Conservation (phyloP, 768 basidiomycete species). For the Rhodotorula kratochvilovae region DNA sequence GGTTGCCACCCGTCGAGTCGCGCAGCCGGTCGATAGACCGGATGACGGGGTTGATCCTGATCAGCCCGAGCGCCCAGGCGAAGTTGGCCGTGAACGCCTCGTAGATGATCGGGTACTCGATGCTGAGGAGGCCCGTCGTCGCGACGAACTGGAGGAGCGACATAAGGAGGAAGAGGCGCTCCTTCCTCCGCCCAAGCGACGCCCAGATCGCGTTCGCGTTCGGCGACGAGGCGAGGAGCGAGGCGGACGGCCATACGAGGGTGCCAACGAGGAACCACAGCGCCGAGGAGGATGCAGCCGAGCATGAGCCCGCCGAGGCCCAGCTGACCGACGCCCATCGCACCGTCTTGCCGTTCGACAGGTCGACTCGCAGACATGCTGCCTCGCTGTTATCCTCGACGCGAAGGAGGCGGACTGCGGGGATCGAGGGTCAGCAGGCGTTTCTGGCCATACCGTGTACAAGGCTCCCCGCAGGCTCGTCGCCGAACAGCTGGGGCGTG, state of each 20-base stretch:
- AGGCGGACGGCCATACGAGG: constrained; percentile 51
- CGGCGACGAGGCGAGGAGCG: constrained; percentile 21
- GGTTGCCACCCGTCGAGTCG: constrained; percentile 69
- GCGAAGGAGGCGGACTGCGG: constrained; percentile 26
- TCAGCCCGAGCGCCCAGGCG: constrained; percentile 76
- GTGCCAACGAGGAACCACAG: constrained; percentile 50
- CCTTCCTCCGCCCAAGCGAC: constrained; percentile 29
- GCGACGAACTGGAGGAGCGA: constrained; percentile 81
- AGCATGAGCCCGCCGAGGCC: constrained; percentile 62
- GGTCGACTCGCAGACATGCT: constrained; percentile 84
- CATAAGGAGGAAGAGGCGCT: constrained; percentile 74
- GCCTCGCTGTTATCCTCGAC: constrained; percentile 55
- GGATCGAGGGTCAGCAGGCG: not conserved
- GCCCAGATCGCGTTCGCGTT: constrained; percentile 57
- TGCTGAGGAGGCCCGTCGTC: constrained; percentile 65
- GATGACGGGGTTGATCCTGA: constrained; percentile 61
- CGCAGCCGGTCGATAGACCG: constrained; percentile 76
- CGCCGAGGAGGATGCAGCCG: constrained; percentile 56
- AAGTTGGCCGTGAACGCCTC: constrained; percentile 79
- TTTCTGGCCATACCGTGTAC: too few species aligned
- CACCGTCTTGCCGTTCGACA: constrained; percentile 84
- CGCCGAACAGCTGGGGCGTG: too few species aligned
- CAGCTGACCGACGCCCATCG: constrained; percentile 71
- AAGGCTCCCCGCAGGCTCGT: too few species aligned
- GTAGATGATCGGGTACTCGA: constrained; percentile 84